Percentiles rank a stretch among this genome's conserved stretches.
Evolutionary conservation across 495 filamentous ascomycete species (phyloP).

Genomic region (Daldinia caldariorum): DNA sequence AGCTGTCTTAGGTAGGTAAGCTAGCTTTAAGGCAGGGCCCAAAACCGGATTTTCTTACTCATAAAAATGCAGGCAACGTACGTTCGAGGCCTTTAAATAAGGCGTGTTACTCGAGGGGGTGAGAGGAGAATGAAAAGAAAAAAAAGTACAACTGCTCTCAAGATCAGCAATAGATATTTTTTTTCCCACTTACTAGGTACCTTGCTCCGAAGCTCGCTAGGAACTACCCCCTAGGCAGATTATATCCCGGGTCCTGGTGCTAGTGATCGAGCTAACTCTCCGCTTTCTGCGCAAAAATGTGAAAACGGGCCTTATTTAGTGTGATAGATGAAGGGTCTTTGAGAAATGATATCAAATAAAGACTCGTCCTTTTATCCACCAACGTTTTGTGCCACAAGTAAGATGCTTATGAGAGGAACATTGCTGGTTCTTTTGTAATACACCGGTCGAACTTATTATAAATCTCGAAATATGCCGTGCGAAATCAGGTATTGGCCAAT

Average conservation of each 20-base stretch:
- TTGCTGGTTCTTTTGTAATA: neutral
- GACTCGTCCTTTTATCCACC: slow-evolving; percentile 3
- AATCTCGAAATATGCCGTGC: slow-evolving; percentile 16
- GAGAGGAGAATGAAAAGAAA: slow-evolving; percentile 1
- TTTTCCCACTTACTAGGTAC: neutral
- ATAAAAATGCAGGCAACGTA: slow-evolving; percentile 19
- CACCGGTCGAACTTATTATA: neutral
- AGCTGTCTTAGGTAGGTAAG: slow-evolving; percentile 30
- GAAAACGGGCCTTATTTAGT: slow-evolving; percentile 7
- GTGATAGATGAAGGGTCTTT: slow-evolving; percentile 5
- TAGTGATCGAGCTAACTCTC: neutral
- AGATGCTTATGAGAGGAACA: slow-evolving; percentile 5
- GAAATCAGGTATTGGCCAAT: slow-evolving; percentile 22
- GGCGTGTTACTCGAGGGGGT: slow-evolving; percentile 21
- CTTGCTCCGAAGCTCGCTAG: neutral
- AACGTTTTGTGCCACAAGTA: neutral
- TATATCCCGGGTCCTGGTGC: neutral
- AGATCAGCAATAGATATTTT: neutral
- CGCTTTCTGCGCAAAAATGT: neutral
- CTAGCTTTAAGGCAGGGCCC: slow-evolving; percentile 12
- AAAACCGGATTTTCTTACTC: slow-evolving; percentile 35
- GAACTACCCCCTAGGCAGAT: neutral
- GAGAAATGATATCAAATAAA: neutral
- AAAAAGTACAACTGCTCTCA: slow-evolving; percentile 11
- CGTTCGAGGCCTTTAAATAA: slow-evolving; percentile 14